Conservation (phyloP, 2,329 filamentous ascomycete genomes). For the Nectriaceae sp. region DNA sequence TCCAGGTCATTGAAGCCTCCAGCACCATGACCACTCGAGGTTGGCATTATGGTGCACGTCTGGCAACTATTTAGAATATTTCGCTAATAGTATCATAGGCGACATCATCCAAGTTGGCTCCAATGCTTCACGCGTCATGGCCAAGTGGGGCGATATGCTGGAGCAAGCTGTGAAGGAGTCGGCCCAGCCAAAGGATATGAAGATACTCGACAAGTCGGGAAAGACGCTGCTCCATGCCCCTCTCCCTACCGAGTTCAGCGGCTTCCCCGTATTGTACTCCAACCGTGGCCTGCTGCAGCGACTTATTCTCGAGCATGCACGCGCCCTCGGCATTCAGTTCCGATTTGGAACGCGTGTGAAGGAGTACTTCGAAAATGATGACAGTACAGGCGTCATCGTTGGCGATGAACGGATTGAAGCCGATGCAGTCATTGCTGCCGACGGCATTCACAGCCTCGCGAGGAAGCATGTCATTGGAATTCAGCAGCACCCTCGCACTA, state of each 20-base stretch:
- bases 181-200: not conserved
- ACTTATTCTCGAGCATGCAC: not conserved
- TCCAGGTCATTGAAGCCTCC: not conserved
- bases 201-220: not conserved
- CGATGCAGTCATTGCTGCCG: conserved; percentile 4
- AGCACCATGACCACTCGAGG: not conserved
- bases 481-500: conserved; percentile 2
- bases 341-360: not conserved
- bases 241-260: not conserved
- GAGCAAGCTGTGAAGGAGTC: not conserved
- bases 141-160: conserved; percentile 1
- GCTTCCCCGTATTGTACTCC: conserved; percentile 1
- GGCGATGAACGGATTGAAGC: not conserved
- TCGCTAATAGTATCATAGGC: not conserved
- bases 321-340: conserved; percentile 3
- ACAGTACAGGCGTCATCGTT: not conserved
- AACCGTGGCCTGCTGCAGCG: conserved; percentile 2
- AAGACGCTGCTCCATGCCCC: not conserved
- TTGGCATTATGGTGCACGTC: not conserved
- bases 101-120: conserved; percentile 3
- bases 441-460: conserved; percentile 2
- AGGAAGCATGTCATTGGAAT: conserved; percentile 5
- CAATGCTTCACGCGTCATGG: conserved; percentile 3
- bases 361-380: not conserved
- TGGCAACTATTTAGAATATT: not conserved